Evolutionary conservation across 805 yeast genomes (phyloP).

Genomic region (Pichia scutulata): DNA sequence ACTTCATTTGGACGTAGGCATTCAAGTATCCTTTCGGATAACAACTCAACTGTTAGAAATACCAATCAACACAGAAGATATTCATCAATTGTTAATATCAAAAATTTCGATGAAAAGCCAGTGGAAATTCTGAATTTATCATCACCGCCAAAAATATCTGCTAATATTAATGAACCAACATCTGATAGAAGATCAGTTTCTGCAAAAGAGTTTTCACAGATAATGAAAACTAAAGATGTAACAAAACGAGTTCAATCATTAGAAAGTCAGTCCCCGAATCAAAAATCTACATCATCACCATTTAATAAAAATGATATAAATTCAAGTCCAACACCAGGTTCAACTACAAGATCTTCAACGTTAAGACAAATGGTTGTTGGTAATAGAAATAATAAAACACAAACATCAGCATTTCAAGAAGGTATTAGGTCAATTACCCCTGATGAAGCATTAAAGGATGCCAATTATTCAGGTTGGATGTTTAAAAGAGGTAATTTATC

Average conservation of each 20-base stretch:
- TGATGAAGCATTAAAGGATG: slow-evolving; percentile 64
- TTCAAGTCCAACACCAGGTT: slow-evolving; percentile 34
- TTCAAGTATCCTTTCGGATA: background rate
- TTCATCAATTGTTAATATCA: slow-evolving; percentile 4
- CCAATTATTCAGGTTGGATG: slow-evolving; percentile 92
- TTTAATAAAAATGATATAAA: background rate
- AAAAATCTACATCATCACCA: background rate
- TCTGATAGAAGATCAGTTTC: slow-evolving; percentile 44
- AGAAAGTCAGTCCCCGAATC: slow-evolving; percentile 1
- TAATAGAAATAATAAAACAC: slow-evolving; percentile 39
- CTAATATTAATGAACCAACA: slow-evolving; percentile 6
- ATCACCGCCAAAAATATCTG: background rate
- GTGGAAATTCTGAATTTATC: background rate
- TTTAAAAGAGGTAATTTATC: slow-evolving; percentile 80
- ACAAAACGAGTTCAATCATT: slow-evolving; percentile 36
- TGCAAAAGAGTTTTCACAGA: slow-evolving; percentile 32
- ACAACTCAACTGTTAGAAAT: background rate
- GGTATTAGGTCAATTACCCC: slow-evolving; percentile 77
- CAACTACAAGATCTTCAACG: slow-evolving; percentile 25
- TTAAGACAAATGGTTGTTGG: slow-evolving; percentile 36
- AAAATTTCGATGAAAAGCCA: background rate
- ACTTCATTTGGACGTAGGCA: slow-evolving; percentile 1
- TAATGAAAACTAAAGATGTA: slow-evolving; percentile 12
- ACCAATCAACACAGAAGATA: slow-evolving; percentile 10
- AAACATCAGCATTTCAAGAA: slow-evolving; percentile 77